phyloP scores from a whole-genome alignment of 164 flowering plant species.

The Taxillus chinensis region DNA sequence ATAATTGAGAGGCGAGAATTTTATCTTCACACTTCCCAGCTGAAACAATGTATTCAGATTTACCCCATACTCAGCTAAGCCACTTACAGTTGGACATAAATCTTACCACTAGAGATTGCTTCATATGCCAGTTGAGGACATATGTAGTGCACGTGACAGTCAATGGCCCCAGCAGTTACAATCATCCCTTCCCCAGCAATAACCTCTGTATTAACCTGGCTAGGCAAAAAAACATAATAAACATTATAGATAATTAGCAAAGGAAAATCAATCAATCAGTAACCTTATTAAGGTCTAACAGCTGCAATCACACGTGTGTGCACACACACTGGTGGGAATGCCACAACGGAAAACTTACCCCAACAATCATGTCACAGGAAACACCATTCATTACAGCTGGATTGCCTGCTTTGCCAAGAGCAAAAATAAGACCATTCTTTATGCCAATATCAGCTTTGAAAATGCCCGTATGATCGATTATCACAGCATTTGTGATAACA shows the following conservation, averaged over 20 bases:
- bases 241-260: background rate
- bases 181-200: slow-evolving; percentile 93
- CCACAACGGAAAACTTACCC: slow-evolving; percentile 36
- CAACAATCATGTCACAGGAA: slow-evolving; percentile 53
- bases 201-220: slow-evolving; percentile 84
- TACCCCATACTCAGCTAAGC: background rate
- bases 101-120: slow-evolving; percentile 89
- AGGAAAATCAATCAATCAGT: too few species aligned
- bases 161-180: slow-evolving; percentile 93
- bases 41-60: too few species aligned
- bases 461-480: slow-evolving; percentile 81
- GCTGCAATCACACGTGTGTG: background rate
- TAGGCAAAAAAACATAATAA: background rate
- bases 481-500: slow-evolving; percentile 85
- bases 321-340: background rate
- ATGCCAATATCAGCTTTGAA: slow-evolving; percentile 96
- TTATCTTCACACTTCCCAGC: too few species aligned
- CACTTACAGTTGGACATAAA: slow-evolving; percentile 6
- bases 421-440: slow-evolving; percentile 49
- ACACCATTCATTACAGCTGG: slow-evolving; percentile 82
- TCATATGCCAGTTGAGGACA: slow-evolving; percentile 84
- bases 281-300: too few species aligned
- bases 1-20: too few species aligned
- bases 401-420: slow-evolving; percentile 87
- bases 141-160: slow-evolving; percentile 95